A percentile compares a stretch with the other conserved stretches of the same genome.
These are phyloP conservation scores for Iberis pinnata DNA, from an alignment of 345 rosid genomes.

Conservation along the genomic window DNA sequence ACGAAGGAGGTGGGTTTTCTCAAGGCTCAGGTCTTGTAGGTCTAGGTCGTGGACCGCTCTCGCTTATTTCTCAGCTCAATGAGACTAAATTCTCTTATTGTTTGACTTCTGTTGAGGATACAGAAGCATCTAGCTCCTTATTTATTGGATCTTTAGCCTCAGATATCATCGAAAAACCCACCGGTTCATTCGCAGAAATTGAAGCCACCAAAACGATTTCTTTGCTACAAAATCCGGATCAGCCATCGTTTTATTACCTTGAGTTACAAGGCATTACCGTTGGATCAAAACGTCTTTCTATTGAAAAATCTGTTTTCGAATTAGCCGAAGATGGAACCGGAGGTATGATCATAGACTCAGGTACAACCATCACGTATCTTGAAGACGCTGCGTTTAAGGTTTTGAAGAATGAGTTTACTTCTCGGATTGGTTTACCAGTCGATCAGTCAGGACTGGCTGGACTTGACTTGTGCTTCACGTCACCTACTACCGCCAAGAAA, in stretches of 20 bases:
- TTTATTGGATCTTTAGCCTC: constrained; percentile 41
- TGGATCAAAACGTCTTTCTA: constrained; percentile 48
- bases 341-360: constrained; percentile 86
- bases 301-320: constrained; percentile 54
- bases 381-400: constrained; percentile 45
- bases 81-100: constrained; percentile 79
- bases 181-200: neutral
- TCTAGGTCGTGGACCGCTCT: constrained; percentile 65
- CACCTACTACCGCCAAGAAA: constrained; percentile 33
- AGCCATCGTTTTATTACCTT: constrained; percentile 86
- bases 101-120: constrained; percentile 55
- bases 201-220: constrained; percentile 41
- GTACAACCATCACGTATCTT: constrained; percentile 78
- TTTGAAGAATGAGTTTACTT: constrained; percentile 47
- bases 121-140: constrained; percentile 45
- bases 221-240: constrained; percentile 48
- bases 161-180: constrained; percentile 2
- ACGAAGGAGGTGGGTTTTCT: constrained; percentile 71
- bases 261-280: constrained; percentile 75
- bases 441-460: constrained; percentile 53
- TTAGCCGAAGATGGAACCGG: constrained; percentile 69
- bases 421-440: constrained; percentile 41
- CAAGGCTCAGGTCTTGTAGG: constrained; percentile 91
- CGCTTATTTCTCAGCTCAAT: constrained; percentile 68
- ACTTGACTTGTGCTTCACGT: constrained; percentile 71